Evolutionary conservation across 2,329 filamentous ascomycete species (phyloP).

Genomic region (Sclerotinia minor): DNA sequence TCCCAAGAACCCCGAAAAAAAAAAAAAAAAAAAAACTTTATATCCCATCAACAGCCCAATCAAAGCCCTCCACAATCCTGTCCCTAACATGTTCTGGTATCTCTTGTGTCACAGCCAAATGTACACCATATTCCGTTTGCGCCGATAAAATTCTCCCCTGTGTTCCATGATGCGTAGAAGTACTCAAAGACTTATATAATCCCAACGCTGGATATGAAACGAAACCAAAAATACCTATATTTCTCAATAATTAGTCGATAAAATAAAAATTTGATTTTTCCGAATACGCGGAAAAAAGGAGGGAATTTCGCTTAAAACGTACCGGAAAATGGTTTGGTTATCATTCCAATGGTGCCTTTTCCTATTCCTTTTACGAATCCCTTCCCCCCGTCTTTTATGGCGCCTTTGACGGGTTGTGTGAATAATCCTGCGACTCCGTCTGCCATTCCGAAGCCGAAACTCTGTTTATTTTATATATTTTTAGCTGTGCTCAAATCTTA

Average conservation of each 20-base stretch:
- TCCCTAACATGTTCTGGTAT: background rate
- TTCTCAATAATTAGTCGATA: background rate
- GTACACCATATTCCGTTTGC: background rate
- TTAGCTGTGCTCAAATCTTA: background rate
- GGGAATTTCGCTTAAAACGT: background rate
- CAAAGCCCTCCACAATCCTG: background rate
- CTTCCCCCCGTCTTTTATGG: background rate
- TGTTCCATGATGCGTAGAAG: conserved; percentile 10
- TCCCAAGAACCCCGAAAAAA: too few relatives aligned
- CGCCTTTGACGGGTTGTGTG: conserved; percentile 8
- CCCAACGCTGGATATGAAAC: conserved; percentile 24
- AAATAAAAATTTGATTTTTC: background rate
- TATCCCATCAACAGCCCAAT: background rate
- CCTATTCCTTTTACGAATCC: conserved; percentile 1
- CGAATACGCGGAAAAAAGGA: too few relatives aligned
- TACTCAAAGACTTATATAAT: conserved; percentile 21
- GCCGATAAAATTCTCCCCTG: conserved; percentile 3
- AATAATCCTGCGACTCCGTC: conserved; percentile 4
- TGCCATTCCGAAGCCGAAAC: background rate
- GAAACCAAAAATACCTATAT: conserved; percentile 17
- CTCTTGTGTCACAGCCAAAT: background rate
- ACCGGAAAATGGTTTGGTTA: conserved; percentile 1
- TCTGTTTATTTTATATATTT: background rate
- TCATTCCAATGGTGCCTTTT: background rate
- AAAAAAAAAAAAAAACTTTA: background rate